These are phyloP conservation scores for Eucalyptus pumila DNA, from an alignment of 345 rosid species.

Conservation along the genomic window DNA sequence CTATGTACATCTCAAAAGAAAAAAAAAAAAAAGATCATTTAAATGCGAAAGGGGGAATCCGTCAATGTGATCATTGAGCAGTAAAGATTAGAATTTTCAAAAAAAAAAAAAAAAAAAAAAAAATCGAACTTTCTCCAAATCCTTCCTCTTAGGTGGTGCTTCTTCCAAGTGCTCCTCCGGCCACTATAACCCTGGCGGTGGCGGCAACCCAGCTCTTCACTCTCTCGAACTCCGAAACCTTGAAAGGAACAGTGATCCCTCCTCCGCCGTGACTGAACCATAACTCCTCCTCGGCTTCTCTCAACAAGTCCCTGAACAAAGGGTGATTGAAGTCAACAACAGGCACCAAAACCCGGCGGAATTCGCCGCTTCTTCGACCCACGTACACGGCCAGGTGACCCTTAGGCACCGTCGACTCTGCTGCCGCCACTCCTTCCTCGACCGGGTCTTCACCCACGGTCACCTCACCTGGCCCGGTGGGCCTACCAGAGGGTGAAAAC, in stretches of 20 bases:
- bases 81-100: no score
- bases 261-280: background rate
- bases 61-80: background rate
- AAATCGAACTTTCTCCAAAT: background rate
- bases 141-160: background rate
- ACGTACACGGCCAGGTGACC: conserved; percentile 69
- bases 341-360: background rate
- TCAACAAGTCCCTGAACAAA: background rate
- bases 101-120: no score
- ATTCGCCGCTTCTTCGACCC: conserved; percentile 5
- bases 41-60: background rate
- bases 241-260: background rate
- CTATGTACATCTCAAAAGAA: background rate
- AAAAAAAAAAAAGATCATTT: background rate
- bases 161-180: background rate
- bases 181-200: background rate
- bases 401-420: conserved; percentile 17
- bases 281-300: background rate
- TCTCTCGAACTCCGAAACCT: background rate
- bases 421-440: conserved; percentile 15
- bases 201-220: background rate
- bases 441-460: background rate
- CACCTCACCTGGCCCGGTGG: background rate
- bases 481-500: background rate
- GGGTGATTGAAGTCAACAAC: background rate